Evolutionary conservation across 306 rosid genomes (phyloP).

Genomic region (Vigna trinervia): DNA sequence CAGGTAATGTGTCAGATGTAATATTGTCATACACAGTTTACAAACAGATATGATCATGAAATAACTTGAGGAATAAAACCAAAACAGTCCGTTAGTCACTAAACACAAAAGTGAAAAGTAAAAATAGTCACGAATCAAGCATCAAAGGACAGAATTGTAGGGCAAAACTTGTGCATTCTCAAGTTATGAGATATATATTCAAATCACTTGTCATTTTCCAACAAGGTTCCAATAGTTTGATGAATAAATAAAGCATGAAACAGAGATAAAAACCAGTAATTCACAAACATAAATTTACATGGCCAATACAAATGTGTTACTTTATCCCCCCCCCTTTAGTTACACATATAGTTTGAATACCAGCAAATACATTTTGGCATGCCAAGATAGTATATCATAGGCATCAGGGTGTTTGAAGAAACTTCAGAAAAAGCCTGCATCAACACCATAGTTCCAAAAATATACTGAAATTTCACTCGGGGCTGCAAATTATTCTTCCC

Average conservation of each 20-base stretch:
- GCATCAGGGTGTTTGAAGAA: too few relatives aligned
- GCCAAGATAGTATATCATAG: too few relatives aligned
- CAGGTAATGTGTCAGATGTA: background rate
- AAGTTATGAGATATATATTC: background rate
- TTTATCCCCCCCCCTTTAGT: too few relatives aligned
- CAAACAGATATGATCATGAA: background rate
- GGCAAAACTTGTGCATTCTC: too few relatives aligned
- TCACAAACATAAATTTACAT: background rate
- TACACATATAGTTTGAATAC: too few relatives aligned
- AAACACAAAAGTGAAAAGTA: background rate
- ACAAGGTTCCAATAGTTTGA: background rate
- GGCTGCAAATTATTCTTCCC: too few relatives aligned
- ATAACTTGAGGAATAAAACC: background rate
- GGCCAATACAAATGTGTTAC: background rate
- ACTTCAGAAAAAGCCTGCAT: too few relatives aligned
- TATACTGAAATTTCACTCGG: too few relatives aligned
- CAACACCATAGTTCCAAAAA: too few relatives aligned
- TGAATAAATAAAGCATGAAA: background rate
- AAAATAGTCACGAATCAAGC: background rate
- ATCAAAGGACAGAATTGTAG: background rate
- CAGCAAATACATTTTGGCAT: too few relatives aligned
- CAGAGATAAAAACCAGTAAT: background rate
- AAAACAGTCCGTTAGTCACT: background rate
- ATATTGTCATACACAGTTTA: background rate
- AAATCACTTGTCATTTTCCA: background rate